Conservation (phyloP, 768 basidiomycete genomes). For the Psilocybe tampanensis region DNA sequence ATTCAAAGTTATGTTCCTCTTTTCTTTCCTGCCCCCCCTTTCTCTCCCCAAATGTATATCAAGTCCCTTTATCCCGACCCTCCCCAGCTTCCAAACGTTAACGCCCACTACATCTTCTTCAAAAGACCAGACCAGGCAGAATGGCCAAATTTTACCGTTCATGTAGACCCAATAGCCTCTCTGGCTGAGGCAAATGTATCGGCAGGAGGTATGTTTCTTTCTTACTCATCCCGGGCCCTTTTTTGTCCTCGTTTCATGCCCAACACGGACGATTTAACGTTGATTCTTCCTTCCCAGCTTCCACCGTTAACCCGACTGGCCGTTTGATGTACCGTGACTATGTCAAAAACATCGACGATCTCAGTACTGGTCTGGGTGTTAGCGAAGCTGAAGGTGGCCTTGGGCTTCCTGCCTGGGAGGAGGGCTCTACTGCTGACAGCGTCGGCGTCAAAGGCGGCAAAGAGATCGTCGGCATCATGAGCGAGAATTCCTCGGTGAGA, state of each 20-base stretch:
- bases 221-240: background rate
- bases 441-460: conserved; percentile 23
- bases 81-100: conserved; percentile 49
- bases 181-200: background rate
- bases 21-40: background rate
- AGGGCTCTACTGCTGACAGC: conserved; percentile 47
- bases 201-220: background rate
- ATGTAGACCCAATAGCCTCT: conserved; percentile 47
- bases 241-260: background rate
- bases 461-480: conserved; percentile 71
- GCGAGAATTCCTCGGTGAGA: conserved; percentile 68
- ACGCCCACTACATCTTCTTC: conserved; percentile 58
- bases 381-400: conserved; percentile 54
- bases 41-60: conserved; percentile 47
- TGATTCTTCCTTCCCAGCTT: background rate
- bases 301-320: conserved; percentile 18
- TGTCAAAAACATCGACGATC: conserved; percentile 49
- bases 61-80: conserved; percentile 59
- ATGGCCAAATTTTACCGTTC: conserved; percentile 58
- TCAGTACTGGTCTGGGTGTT: conserved; percentile 58
- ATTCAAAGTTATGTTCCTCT: background rate
- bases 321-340: conserved; percentile 51
- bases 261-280: background rate
- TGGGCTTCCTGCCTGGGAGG: conserved; percentile 45
- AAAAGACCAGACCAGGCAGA: conserved; percentile 52